These are phyloP conservation scores for Fusarium piperis DNA, from an alignment of 2,329 filamentous ascomycete species.

Conservation along the genomic window DNA sequence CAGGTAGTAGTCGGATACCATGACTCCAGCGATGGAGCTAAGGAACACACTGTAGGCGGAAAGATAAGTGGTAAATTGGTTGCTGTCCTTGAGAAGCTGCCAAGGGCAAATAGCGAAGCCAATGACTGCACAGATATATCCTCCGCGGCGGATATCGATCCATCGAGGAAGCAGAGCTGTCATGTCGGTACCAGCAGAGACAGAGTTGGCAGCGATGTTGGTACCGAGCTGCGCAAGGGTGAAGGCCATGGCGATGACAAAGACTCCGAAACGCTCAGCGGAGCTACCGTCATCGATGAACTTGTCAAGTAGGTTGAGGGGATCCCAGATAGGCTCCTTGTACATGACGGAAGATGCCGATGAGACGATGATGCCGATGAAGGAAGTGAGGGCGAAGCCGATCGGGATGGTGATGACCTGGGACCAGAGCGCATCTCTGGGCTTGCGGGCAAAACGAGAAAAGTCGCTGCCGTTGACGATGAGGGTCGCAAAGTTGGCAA, in stretches of 20 bases:
- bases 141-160: constrained; percentile 85
- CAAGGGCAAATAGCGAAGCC: constrained; percentile 89
- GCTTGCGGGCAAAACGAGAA: constrained; percentile 81
- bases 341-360: constrained; percentile 78
- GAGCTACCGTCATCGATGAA: constrained; percentile 77
- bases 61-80: constrained; percentile 91
- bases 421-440: constrained; percentile 80
- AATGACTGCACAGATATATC: constrained; percentile 83
- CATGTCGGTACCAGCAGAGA: constrained; percentile 85
- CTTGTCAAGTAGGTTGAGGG: constrained; percentile 70
- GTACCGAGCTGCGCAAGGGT: constrained; percentile 85
- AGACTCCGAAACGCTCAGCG: constrained; percentile 77
- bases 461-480: constrained; percentile 89
- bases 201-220: constrained; percentile 87
- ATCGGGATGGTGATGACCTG: constrained; percentile 80
- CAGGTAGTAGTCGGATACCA: constrained; percentile 87
- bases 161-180: constrained; percentile 82
- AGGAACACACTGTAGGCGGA: constrained; percentile 94
- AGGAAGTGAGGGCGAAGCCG: constrained; percentile 81
- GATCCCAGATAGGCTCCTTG: constrained; percentile 76
- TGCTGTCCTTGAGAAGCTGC: constrained; percentile 77
- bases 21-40: constrained; percentile 93
- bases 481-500: constrained; percentile 90
- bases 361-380: constrained; percentile 83
- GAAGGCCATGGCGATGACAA: constrained; percentile 76